Percentiles rank a stretch among this genome's conserved stretches.
Conservation (phyloP, 1,284 basidiomycete genomes). For the Fistulina hepatica region DNA sequence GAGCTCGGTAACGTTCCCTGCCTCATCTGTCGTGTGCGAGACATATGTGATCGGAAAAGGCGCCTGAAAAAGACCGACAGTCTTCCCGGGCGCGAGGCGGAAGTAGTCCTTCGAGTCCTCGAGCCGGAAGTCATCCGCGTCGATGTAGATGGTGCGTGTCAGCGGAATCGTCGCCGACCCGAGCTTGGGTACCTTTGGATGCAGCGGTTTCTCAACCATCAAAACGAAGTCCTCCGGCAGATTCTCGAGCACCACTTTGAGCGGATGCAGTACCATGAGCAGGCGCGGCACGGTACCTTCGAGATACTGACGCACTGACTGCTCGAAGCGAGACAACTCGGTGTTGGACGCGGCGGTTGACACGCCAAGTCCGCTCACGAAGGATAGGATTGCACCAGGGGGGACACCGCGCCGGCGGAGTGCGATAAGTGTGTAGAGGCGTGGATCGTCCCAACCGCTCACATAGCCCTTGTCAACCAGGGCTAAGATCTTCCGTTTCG, state of each 20-base stretch:
- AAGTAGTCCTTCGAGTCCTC: conserved; percentile 95
- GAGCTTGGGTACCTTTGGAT: conserved; percentile 88
- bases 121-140: conserved; percentile 86
- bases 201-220: conserved; percentile 84
- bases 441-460: conserved; percentile 94
- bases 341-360: conserved; percentile 83
- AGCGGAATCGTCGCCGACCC: conserved; percentile 82
- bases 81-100: conserved; percentile 94
- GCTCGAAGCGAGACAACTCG: conserved; percentile 84
- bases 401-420: conserved; percentile 91
- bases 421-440: conserved; percentile 96
- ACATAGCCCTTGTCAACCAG: conserved; percentile 84
- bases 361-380: conserved; percentile 89
- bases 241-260: conserved; percentile 90
- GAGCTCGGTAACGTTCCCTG: conserved; percentile 72
- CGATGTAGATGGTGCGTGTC: conserved; percentile 88
- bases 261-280: conserved; percentile 85
- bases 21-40: conserved; percentile 69
- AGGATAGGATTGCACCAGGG: conserved; percentile 88
- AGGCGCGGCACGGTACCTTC: conserved; percentile 84
- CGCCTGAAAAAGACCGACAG: conserved; percentile 94
- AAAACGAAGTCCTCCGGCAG: conserved; percentile 79
- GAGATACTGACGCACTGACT: conserved; percentile 80
- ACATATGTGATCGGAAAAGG: conserved; percentile 92
- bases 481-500: conserved; percentile 91